phyloP scores from a whole-genome alignment of 805 yeast genomes.

The Kuraishia capsulata region DNA sequence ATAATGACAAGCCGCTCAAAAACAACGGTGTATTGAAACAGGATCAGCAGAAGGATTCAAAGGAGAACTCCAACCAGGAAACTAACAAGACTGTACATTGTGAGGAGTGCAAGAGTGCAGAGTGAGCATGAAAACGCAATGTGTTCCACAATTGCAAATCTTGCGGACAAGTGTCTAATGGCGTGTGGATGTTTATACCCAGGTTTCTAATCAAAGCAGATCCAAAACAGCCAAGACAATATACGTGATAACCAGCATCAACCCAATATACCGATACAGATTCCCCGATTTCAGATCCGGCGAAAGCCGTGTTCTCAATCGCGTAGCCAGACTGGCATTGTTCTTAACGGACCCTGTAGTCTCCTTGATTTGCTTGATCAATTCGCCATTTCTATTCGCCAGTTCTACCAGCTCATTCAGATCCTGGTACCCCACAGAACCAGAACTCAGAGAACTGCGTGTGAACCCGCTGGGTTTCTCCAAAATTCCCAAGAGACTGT shows the following conservation, averaged over 20 bases:
- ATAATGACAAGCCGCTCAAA: slow-evolving; percentile 37
- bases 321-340: too few species aligned
- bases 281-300: neutral
- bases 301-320: neutral
- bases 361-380: neutral
- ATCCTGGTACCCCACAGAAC: neutral
- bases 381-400: neutral
- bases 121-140: too few species aligned
- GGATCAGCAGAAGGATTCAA: neutral
- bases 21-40: slow-evolving; percentile 12
- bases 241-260: neutral
- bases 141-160: neutral
- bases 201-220: neutral
- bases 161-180: too few species aligned
- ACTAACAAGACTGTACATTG: too few species aligned
- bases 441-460: too few species aligned
- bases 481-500: neutral
- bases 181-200: too few species aligned
- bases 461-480: too few species aligned
- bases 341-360: neutral
- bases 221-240: slow-evolving; percentile 1
- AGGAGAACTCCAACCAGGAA: neutral
- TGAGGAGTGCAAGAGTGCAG: neutral
- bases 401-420: neutral
- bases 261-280: neutral